These are phyloP conservation scores for Phylloboletellus chloephorus DNA, from an alignment of 1,284 basidiomycete species.

Conservation along the genomic window DNA sequence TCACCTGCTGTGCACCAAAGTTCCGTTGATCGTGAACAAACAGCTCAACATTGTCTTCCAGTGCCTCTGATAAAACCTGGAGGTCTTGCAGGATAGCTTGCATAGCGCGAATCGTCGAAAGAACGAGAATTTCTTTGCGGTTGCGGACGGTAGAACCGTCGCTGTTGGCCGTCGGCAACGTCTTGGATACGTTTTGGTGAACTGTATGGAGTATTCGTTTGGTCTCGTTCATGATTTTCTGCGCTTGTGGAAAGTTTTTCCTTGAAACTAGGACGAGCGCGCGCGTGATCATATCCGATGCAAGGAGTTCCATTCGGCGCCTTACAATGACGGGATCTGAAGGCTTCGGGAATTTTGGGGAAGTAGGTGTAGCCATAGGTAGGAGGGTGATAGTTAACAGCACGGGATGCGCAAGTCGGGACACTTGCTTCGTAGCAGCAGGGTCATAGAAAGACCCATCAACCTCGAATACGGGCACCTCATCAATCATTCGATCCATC, in stretches of 20 bases:
- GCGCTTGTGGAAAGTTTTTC: constrained; percentile 81
- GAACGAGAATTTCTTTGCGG: constrained; percentile 67
- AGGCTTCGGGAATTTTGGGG: constrained; percentile 44
- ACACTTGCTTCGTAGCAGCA: constrained; percentile 70
- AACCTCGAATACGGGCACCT: constrained; percentile 87
- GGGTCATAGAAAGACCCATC: constrained; percentile 93
- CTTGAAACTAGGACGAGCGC: constrained; percentile 84
- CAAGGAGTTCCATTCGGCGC: constrained; percentile 89
- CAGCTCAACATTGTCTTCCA: constrained; percentile 84
- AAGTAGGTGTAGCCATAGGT: constrained; percentile 43
- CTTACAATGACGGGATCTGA: constrained; percentile 85
- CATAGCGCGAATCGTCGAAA: constrained; percentile 70
- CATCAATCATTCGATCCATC: constrained; percentile 90
- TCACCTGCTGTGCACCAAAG: constrained; percentile 88
- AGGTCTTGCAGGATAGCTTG: constrained; percentile 81
- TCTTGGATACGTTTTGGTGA: constrained; percentile 71
- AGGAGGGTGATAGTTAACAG: constrained; percentile 84
- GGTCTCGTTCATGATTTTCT: constrained; percentile 84
- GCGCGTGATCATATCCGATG: constrained; percentile 92
- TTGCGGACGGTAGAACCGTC: constrained; percentile 51
- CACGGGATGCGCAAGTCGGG: constrained; percentile 81
- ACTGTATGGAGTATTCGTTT: constrained; percentile 82
- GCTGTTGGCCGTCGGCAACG: constrained; percentile 51
- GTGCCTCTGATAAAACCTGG: constrained; percentile 75
- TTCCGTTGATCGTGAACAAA: constrained; percentile 89